These are phyloP conservation scores for Microcyclospora tardicrescens DNA, from an alignment of 2,329 filamentous ascomycete species.

Conservation along the genomic window DNA sequence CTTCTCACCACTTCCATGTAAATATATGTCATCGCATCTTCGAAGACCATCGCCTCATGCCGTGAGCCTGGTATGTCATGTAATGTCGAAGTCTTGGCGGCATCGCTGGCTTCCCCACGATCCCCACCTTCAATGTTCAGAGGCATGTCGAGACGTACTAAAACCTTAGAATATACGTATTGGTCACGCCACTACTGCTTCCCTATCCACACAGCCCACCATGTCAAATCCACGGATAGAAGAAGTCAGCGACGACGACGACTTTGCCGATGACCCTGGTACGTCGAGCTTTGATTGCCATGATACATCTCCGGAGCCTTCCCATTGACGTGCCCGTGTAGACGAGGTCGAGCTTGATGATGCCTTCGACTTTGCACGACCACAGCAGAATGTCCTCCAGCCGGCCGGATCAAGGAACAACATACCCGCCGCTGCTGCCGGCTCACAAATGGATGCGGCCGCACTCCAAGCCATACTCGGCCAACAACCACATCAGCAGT, in stretches of 20 bases:
- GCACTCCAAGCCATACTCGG: conserved; percentile 14
- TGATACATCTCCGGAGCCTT: no score
- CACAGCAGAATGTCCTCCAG: conserved; percentile 13
- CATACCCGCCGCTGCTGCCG: conserved; percentile 7
- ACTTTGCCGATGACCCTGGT: conserved; percentile 50
- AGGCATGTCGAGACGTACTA: not conserved
- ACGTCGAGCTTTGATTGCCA: no score
- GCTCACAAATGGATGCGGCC: conserved; percentile 10
- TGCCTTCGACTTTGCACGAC: conserved; percentile 37
- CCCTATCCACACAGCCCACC: conserved; percentile 11
- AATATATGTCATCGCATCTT: no score
- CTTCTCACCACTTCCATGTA: no score
- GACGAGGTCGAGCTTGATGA: conserved; percentile 70
- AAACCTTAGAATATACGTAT: not conserved
- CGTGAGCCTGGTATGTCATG: no score
- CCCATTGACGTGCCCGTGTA: not conserved
- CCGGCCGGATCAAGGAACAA: conserved; percentile 1
- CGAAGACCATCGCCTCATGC: no score
- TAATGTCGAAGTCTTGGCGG: no score
- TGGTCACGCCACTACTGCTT: not conserved
- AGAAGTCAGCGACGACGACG: conserved; percentile 75
- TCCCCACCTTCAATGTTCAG: no score
- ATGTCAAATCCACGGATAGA: conserved; percentile 85
- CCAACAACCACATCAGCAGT: conserved; percentile 20
- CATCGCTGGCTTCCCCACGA: no score